phyloP scores from a whole-genome alignment of 805 yeast genomes.

The Saturnispora mendoncae region DNA sequence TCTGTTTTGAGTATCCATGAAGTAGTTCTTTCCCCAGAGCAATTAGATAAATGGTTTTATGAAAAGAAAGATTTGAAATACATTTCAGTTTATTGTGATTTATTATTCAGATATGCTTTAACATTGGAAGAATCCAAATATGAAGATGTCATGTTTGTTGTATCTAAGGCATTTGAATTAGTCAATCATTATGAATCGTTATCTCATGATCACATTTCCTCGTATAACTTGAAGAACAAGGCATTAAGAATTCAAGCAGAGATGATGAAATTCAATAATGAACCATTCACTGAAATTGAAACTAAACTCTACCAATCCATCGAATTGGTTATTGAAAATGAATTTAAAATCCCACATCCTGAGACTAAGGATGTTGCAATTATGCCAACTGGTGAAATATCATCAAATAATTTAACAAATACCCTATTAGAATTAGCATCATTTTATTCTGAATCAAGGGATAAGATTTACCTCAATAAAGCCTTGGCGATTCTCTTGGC shows the following conservation, averaged over 20 bases:
- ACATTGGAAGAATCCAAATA: slow-evolving; percentile 24
- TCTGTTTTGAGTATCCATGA: slow-evolving; percentile 16
- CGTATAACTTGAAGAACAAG: slow-evolving; percentile 25
- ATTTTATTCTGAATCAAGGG: slow-evolving; percentile 23
- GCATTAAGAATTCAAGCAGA: slow-evolving; percentile 32
- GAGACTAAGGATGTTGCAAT: slow-evolving; percentile 16
- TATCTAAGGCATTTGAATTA: slow-evolving; percentile 26
- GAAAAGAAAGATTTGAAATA: slow-evolving; percentile 28
- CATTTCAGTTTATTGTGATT: slow-evolving; percentile 29
- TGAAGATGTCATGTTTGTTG: slow-evolving; percentile 20
- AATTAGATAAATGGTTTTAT: slow-evolving; percentile 21
- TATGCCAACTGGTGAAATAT: slow-evolving; percentile 19
- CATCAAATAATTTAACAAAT: slow-evolving; percentile 20
- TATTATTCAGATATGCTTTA: slow-evolving; percentile 32
- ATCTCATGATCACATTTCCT: slow-evolving; percentile 19
- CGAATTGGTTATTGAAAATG: slow-evolving; percentile 19
- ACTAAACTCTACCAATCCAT: slow-evolving; percentile 25
- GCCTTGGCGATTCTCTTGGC: slow-evolving; percentile 32
- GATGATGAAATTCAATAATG: slow-evolving; percentile 17
- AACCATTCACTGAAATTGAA: slow-evolving; percentile 22
- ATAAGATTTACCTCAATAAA: slow-evolving; percentile 16
- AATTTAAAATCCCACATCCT: slow-evolving; percentile 13
- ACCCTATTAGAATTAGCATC: slow-evolving; percentile 26
- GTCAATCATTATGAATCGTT: slow-evolving; percentile 23
- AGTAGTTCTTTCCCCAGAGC: slow-evolving; percentile 16